Evolutionary conservation across 306 rosid genomes (phyloP), one percentile per base, ranked within the genome.

Genomic region (Spatholobus suberectus): DNA sequence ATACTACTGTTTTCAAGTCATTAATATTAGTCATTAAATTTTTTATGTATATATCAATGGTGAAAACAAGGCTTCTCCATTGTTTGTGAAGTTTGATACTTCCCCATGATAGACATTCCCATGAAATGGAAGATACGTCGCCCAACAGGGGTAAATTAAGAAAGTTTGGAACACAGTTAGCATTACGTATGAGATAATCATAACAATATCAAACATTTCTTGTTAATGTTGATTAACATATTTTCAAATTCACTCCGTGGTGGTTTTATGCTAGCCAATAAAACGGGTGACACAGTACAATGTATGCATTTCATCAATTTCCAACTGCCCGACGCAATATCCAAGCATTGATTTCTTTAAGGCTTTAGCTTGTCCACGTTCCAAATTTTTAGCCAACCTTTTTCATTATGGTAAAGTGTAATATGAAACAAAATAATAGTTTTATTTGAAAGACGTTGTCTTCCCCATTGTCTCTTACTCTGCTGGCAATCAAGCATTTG

Each of bases 251-350:
- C 17, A 34, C 8, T 12, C 49, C 17, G 1, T 34, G 1, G 34
- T 61, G 75, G 67, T 77, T 78, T 78, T 37, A 11, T 1, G 37
- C 14, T 70, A 61, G 27, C 83, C 78, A 76, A 47, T 37, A 3
- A 35, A 76, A 59, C 46, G 18, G 43, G 20, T 23, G 79, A 62
- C 78, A 54, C 82, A 69, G 3, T 14, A 6, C 8, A 58, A 59
- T 58, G 32, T 44, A 14, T 76, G 17, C 38, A 41, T 75, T 67
- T 20, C 14, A 21, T 65, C 18, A 26, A 12, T 37, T 51, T 46
- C 59, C 54, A 34, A 15, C 34, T 72, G 9, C 40, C 67, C 20
- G 49, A 80, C 71, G 61, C 51, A 57, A 58, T 7, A 9, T 29
- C 13, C 59, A 43, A 43, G n/a, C 14, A 20, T 35, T 35, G 11